Evolutionary conservation across 768 basidiomycete genomes (phyloP), one percentile per base, ranked within the genome.

Genomic region (Leccinellum albellum): DNA sequence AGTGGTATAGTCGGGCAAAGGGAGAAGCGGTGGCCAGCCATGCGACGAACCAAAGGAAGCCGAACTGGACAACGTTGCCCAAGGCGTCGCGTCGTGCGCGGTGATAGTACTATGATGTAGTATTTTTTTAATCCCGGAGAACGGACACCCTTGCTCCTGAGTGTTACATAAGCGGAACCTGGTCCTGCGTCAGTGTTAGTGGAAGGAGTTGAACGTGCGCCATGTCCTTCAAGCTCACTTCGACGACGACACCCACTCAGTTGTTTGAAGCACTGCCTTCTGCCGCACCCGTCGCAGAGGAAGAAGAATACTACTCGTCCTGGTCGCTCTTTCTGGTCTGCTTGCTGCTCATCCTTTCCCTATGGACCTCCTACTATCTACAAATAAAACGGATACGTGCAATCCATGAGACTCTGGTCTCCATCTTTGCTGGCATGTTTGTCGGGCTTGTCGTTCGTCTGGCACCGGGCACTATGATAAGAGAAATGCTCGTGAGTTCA

Each of bases 361-460:
- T 99, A 56, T 92, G 88, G 83, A 97, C 94, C 21, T 94, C 92
- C 26, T 99, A 99, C 77, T 98, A 98, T 68, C 85, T 99, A 4
- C 95, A 98, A 79, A 92, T 98, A 68, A 94, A 95, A 71, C 82
- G 89, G 50, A 99, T 99, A 75, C 85, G 94, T 55, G 89, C 92
- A 17, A 83, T 99, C 13, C 94, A 99, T 66, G 97, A 99, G 75
- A 99, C 97, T 0, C 79, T 98, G 29, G 91, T 99, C 20, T 90
- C 95, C 21, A 94, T 98, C 61, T 85, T 94, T 68, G 94, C 94
- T 7, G 94, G 97, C 42, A 98, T 97, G 93, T 82, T 89, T 29
- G 97, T 99, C 44, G 97, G 97, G 1, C 76, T 97, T 60, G 82
- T 97, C 51, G 87, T 98, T 40, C 79, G 97, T 61, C 77, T 98